Evolutionary conservation across 1,284 basidiomycete genomes (phyloP), one percentile per base, ranked within the genome.

Genomic region (Irpex rosettiformis): DNA sequence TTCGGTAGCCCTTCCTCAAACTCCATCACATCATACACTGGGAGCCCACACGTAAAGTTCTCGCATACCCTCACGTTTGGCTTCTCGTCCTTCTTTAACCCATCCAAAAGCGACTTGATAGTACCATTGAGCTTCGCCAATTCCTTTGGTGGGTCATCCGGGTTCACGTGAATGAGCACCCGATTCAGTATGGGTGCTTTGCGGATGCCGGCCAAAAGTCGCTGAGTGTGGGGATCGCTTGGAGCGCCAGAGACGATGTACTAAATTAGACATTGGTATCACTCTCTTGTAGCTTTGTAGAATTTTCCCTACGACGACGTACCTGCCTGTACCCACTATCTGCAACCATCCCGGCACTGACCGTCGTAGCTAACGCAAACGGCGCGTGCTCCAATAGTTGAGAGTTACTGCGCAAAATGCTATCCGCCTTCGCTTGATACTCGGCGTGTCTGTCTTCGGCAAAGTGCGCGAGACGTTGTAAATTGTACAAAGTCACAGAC

Each of bases 401-500:
- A 16, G 63, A 65, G 55, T 68, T 66, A 1, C 66, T 60, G 25
- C 60, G 56, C 8, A 72, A 62, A 11, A 73, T 67, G 57, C 67
- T 68, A 52, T 69, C 63, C 6, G 72, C 73, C 57, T 66, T 69
- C 52, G 66, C 65, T 29, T 65, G 62, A 61, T 73, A 76, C 21
- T 66, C 65, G 2, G 58, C 54, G 45, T 68, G 64, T 16, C 60
- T 59, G 54, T 73, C 73, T 37, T 72, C 70, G 3, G 66, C 70
- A 27, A 76, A 64, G 52, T 73, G 66, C 1, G 72, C 66, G 6
- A 78, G 69, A 4, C 75, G 68, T n/a, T 70, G 67, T 40, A 77
- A 65, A 64, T 79, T 79, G 42, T 71, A 71, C 0, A 74, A 64
- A 0, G 76, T 69, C 3, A 78, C 64, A 1, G 75, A 75, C 10